Evolutionary conservation across 2,329 filamentous ascomycete species (phyloP).

Genomic region (Pezicula radicicola): DNA sequence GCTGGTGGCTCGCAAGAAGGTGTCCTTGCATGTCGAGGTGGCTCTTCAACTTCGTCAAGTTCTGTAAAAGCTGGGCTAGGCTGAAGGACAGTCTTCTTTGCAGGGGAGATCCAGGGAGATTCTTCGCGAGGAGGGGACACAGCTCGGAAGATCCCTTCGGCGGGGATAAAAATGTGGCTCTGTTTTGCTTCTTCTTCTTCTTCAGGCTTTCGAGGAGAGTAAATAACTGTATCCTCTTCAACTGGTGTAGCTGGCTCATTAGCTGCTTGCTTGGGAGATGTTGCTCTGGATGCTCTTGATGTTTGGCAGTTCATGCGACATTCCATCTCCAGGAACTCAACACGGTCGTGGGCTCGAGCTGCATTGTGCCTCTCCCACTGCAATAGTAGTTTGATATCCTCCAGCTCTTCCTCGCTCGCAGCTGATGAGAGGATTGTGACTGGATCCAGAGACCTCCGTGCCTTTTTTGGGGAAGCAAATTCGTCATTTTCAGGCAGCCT

Average conservation of each 20-base stretch:
- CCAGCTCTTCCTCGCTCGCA: constrained; percentile 43
- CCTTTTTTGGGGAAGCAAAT: constrained; percentile 58
- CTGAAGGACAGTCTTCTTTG: constrained; percentile 10
- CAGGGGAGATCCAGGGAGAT: constrained; percentile 21
- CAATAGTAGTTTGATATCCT: constrained; percentile 40
- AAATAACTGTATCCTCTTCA: neutral
- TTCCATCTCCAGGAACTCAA: constrained; percentile 75
- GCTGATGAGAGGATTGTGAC: constrained; percentile 52
- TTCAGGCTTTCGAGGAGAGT: neutral
- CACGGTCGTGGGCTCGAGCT: constrained; percentile 66
- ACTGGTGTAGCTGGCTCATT: neutral
- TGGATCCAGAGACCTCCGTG: constrained; percentile 40
- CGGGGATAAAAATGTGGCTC: constrained; percentile 57
- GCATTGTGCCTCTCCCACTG: constrained; percentile 52
- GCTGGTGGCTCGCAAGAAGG: constrained; percentile 61
- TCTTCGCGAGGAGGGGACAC: constrained; percentile 37
- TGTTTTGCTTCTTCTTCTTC: constrained; percentile 34
- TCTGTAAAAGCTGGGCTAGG: constrained; percentile 2
- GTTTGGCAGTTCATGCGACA: constrained; percentile 67
- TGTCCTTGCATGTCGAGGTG: constrained; percentile 47
- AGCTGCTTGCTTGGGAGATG: neutral
- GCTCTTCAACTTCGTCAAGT: constrained; percentile 3
- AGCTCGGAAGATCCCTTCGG: constrained; percentile 61
- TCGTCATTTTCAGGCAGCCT: constrained; percentile 54
- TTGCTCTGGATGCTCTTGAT: constrained; percentile 36